Evolutionary conservation across 2,329 filamentous ascomycete genomes (phyloP), one percentile per base, ranked within the genome.

Genomic region (Endoconidiophora laricicola): DNA sequence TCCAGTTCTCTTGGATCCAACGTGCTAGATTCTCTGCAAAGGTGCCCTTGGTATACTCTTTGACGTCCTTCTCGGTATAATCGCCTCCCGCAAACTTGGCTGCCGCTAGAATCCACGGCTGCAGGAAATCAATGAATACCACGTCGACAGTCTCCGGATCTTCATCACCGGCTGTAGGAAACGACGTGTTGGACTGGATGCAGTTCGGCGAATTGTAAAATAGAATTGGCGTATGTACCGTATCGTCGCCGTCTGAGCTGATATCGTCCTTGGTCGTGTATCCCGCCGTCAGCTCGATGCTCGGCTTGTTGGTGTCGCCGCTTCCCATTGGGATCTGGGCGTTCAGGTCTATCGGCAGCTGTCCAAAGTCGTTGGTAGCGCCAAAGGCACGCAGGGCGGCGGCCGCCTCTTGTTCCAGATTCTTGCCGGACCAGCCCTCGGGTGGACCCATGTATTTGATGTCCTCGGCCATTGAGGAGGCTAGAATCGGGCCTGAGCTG

Each of bases 211-310:
- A 76, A 2, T 67, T 63, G 64, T 88, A 90, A 61, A 84, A 87
- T 29, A 73, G 69, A 55, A 96, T 79, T 1, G 74, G 70, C 14
- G 76, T 69, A 62, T 95, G 91, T 1, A 93, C 63, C 0, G 90
- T 94, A 60, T 98, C 91, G 60, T 98, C 91, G 40, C 91, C 91
- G 56, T 94, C 85, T 3, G 66, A 65, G 45, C 88, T 86, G 4
- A 79, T 74, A 58, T 94, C 90, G 60, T 98, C 91, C 50, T 72
- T 71, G 9, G 91, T 98, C 0, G 85, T 95, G 66, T 96, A 96
- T 1, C 91, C 91, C 1, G 68, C 60, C 10, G 73, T 69, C 1
- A 83, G 66, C 40, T 66, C 61, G 3, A 68, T 67, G 41, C 67
- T 59, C 16, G 41, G 29, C 46, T 52, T 49, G 16, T 46, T 44